Conservation (phyloP, 345 rosid genomes). For the Mallotus nudiflorus region DNA sequence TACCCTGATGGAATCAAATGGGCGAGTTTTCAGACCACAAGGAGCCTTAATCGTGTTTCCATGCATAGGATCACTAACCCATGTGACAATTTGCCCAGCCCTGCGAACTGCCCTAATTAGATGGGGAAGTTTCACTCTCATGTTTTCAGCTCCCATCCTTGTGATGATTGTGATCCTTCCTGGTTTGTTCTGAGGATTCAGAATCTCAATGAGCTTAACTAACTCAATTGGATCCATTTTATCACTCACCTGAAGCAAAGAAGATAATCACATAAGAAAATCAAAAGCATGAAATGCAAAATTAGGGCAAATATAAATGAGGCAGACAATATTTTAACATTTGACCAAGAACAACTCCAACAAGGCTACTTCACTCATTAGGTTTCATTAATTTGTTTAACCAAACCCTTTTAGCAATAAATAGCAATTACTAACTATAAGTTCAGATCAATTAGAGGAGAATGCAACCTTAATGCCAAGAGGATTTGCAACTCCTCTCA, state of each 20-base stretch:
- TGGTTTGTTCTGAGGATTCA: conserved; percentile 82
- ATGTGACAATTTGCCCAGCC: conserved; percentile 83
- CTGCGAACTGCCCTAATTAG: conserved; percentile 74
- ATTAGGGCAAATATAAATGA: background rate
- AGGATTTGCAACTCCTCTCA: conserved; percentile 35
- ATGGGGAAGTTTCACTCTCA: conserved; percentile 94
- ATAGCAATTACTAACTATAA: background rate
- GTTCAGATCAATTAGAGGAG: background rate
- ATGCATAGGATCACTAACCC: conserved; percentile 98
- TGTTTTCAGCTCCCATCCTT: conserved; percentile 96
- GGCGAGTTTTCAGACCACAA: conserved; percentile 93
- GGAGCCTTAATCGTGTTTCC: conserved; percentile 98
- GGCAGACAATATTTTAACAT: background rate
- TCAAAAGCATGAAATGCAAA: background rate
- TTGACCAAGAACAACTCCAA: too few relatives aligned
- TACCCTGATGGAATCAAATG: conserved; percentile 72
- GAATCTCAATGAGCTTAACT: conserved; percentile 79
- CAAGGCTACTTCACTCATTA: too few relatives aligned
- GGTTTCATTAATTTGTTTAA: background rate
- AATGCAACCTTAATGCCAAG: conserved; percentile 29
- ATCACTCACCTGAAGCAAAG: conserved; percentile 68
- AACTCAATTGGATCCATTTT: conserved; percentile 91
- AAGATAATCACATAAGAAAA: background rate
- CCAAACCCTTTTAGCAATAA: background rate
- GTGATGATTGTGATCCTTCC: conserved; percentile 84